phyloP scores from a whole-genome alignment of 2,329 filamentous ascomycete genomes.

The Ophiocordyceps camponoti-rufipedis region DNA sequence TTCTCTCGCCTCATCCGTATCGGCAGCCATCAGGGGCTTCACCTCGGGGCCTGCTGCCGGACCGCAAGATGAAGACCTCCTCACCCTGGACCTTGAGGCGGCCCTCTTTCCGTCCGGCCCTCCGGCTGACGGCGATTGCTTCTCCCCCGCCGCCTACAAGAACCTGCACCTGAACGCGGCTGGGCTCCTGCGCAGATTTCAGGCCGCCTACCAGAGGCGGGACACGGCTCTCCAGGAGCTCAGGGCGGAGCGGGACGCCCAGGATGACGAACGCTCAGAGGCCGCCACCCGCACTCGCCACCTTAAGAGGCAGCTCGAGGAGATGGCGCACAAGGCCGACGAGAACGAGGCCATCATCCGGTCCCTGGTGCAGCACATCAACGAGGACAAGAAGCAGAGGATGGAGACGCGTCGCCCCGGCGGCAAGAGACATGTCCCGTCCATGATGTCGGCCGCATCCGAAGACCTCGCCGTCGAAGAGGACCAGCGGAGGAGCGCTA shows the following conservation, averaged over 20 bases:
- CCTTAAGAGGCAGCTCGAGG: conserved; percentile 41
- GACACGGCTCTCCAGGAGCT: conserved; percentile 31
- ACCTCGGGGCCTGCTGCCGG: conserved; percentile 7
- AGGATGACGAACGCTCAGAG: conserved; percentile 37
- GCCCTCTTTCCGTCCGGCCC: conserved; percentile 30
- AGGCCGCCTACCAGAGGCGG: conserved; percentile 37
- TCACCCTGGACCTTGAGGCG: conserved; percentile 33
- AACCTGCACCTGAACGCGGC: conserved; percentile 40
- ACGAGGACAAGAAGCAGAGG: conserved; percentile 28
- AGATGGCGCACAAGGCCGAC: conserved; percentile 32
- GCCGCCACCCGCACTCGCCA: conserved; percentile 31
- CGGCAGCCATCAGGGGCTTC: conserved; percentile 19
- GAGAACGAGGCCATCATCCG: conserved; percentile 35
- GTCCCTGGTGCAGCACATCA: conserved; percentile 29
- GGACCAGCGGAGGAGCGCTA: conserved; percentile 22
- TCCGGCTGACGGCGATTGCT: conserved; percentile 25
- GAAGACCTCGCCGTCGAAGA: conserved; percentile 37
- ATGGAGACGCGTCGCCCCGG: conserved; percentile 18
- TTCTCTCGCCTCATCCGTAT: conserved; percentile 27
- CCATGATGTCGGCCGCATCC: conserved; percentile 24
- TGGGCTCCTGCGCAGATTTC: conserved; percentile 35
- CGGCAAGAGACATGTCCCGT: conserved; percentile 10
- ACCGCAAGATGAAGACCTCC: conserved; percentile 31
- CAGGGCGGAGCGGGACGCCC: conserved; percentile 31
- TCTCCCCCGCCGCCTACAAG: conserved; percentile 41